phyloP scores from a whole-genome alignment of 306 rosid genomes.

The Bauhinia variegata region DNA sequence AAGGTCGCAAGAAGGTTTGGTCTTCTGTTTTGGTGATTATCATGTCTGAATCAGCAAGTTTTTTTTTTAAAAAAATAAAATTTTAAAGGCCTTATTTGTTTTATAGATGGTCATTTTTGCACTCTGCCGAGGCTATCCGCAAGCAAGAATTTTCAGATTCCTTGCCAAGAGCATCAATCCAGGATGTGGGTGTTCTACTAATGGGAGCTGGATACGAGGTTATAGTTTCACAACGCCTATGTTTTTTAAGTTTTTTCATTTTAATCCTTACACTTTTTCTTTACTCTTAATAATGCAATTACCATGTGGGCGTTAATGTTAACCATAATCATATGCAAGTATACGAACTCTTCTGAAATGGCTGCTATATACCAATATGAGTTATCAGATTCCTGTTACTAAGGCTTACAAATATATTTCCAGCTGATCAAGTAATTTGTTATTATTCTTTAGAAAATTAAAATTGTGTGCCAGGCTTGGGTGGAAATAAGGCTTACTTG shows the following conservation, averaged over 20 bases:
- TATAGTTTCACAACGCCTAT: conserved; percentile 21
- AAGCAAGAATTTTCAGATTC: conserved; percentile 86
- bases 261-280: conserved; percentile 1
- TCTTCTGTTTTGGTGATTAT: conserved; percentile 13
- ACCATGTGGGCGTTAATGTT: neutral
- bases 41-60: conserved; percentile 27
- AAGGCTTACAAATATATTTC: conserved; percentile 4
- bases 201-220: conserved; percentile 99
- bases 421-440: neutral
- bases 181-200: conserved; percentile 80
- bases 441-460: neutral
- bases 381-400: neutral
- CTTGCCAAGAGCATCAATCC: conserved; percentile 77
- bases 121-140: conserved; percentile 70
- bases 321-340: neutral
- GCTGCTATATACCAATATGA: neutral
- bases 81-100: conserved; percentile 35
- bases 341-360: neutral
- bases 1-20: conserved; percentile 86
- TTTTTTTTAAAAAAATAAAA: too few species aligned
- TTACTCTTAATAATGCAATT: neutral
- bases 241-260: conserved; percentile 18
- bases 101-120: conserved; percentile 79
- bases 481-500: neutral
- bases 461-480: neutral